phyloP scores from a whole-genome alignment of 768 basidiomycete species.

The Tricholoma sp. region DNA sequence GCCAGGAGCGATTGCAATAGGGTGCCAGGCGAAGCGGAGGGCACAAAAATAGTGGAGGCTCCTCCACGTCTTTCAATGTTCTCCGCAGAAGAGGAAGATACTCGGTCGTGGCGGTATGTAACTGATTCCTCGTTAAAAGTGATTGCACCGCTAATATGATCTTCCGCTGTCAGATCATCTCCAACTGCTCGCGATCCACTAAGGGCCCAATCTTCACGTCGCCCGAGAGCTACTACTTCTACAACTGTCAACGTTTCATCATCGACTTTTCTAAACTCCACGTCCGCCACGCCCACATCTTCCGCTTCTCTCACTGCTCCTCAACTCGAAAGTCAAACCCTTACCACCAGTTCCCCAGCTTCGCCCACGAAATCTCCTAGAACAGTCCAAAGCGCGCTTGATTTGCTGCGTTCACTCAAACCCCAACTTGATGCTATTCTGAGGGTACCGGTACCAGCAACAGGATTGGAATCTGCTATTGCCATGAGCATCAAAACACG shows the following conservation, averaged over 20 bases:
- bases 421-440: slow-evolving; percentile 40
- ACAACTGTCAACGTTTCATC: not conserved
- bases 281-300: not conserved
- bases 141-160: not conserved
- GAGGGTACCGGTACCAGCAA: slow-evolving; percentile 5
- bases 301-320: not conserved
- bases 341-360: not conserved
- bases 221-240: not conserved
- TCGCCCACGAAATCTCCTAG: not conserved
- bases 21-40: not conserved
- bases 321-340: not conserved
- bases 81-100: not conserved
- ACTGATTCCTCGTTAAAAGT: not conserved
- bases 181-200: not conserved
- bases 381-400: slow-evolving; percentile 37
- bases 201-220: not conserved
- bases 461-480: not conserved
- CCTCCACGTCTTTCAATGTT: not conserved
- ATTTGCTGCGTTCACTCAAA: slow-evolving; percentile 36
- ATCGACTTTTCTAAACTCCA: not conserved
- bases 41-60: no score
- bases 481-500: slow-evolving; percentile 16
- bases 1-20: not conserved
- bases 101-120: not conserved
- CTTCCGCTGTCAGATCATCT: not conserved